Evolutionary conservation across 306 rosid species (phyloP), one percentile per base, ranked within the genome.

Genomic region (Cucumis sativus): DNA sequence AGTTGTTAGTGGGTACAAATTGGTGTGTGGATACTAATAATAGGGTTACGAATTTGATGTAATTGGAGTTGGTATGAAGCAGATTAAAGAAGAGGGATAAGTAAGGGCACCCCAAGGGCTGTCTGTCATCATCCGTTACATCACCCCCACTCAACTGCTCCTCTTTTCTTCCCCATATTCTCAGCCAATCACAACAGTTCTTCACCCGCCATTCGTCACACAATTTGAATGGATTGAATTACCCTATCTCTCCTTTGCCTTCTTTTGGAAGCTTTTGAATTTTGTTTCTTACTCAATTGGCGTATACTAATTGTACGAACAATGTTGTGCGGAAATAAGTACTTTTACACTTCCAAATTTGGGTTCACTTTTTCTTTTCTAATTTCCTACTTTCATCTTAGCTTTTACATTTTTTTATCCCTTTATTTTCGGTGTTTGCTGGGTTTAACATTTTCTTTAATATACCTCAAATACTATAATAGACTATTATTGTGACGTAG

Each of bases 61-160:
- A 37, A 7, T 40, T 39, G 74, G 17, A 67, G 74, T 67, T 40
- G 13, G 8, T 5, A 18, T 41, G 74, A 35, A 67, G 74, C 35
- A 67, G 74, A 51, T 14, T 2, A 51, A 67, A 64, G 23, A 35
- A 8, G 47, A 13, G 5, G 16, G 49, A 37, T 65, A 65, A 23
- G 6, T 65, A 65, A 23, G 6, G 33, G 6, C 17, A 28, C 30
- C 30, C 30, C 30, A 55, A 41, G 35, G 17, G 33, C 55, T 41
- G 55, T 67, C 74, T 67, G 33, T 67, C 74, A 67, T 20, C 54
- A n/a, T 67, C 74, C 74, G 10, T 67, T 67, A 67, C 74, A 40
- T 67, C 74, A 67, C 74, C 10, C 30, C 30, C 55, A 4, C 6
- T 41, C 55, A 67, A 67, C 74, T 67, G 17, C 74, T 67, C 74